Percentiles rank a stretch among this genome's conserved stretches.
These are phyloP conservation scores for Lycium ferocissimum DNA, from an alignment of 257 asterid species.

Conservation along the genomic window DNA sequence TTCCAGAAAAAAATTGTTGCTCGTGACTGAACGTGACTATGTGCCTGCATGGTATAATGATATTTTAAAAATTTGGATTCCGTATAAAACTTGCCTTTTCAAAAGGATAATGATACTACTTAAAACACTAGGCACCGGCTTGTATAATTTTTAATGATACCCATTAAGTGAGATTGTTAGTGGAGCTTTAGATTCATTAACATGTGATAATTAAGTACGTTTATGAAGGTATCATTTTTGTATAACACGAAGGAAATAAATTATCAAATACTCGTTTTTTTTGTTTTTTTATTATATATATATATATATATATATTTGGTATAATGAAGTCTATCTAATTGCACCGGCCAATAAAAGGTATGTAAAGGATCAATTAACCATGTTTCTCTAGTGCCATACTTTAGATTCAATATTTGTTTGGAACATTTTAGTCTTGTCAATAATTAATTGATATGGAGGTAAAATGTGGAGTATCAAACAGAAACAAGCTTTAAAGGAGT, in stretches of 20 bases:
- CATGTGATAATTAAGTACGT: slow-evolving; percentile 4
- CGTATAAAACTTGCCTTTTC: not conserved
- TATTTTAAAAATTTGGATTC: not conserved
- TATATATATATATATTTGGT: not conserved
- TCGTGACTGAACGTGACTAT: not conserved
- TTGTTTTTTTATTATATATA: not conserved
- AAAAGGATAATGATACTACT: not conserved
- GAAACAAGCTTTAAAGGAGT: too few relatives aligned
- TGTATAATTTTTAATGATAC: not conserved
- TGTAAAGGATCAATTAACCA: not conserved
- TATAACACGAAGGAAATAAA: not conserved
- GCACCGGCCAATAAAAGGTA: not conserved
- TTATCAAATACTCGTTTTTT: not conserved
- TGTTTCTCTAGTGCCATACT: not conserved
- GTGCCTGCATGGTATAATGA: not conserved
- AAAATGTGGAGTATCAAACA: too few relatives aligned
- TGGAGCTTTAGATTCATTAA: not conserved
- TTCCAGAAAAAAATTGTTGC: not conserved
- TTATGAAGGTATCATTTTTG: not conserved
- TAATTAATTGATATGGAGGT: too few relatives aligned
- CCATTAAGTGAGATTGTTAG: slow-evolving; percentile 18
- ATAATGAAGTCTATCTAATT: not conserved
- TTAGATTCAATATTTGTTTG: too few relatives aligned
- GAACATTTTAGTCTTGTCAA: too few relatives aligned
- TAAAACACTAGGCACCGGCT: not conserved